Evolutionary conservation across 345 rosid genomes (phyloP), one percentile per base, ranked within the genome.

Genomic region (Linum tenue): DNA sequence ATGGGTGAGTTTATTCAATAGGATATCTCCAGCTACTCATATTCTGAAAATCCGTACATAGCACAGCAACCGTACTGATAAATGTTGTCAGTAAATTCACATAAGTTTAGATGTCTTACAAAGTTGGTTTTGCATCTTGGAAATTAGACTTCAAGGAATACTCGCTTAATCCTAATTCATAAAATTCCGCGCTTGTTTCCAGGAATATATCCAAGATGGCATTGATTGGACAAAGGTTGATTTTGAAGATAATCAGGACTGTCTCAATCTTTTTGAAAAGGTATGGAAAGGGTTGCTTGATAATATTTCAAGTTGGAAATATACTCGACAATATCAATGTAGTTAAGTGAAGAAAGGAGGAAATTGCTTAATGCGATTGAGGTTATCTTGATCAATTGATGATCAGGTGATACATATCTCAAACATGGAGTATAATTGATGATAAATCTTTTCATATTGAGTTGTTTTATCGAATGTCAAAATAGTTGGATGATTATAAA

Each of bases 141-240:
- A 31, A n/a, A 53, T 38, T 55, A 60, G 22, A 5, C 2, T 60
- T 57, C 64, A 22, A 64, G 53, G 39, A 59, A 56, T 17, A 12
- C 0, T 17, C 51, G 7, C 4, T 1, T 4, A 56, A 22, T 12
- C 6, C 17, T n/a, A 65, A 3, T 12, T 72, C 41, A 62, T 40
- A 9, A n/a, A 42, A 56, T 70, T 31, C 22, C 68, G 37, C 64
- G 58, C 64, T 65, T 53, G 51, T 65, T 71, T 64, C 16, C 84
- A 94, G 99, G 99, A 94, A 80, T 94, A 94, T 74, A 76, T 90
- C 68, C 97, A 90, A 70, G 99, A 94, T 82, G 99, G 99, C 58
- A 94, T 94, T 80, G 99, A 94, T 71, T 90, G 99, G 99, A 77
- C 96, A 31, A 88, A 82, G 76, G 97, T 94, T 78, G 97, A 94